Evolutionary conservation across 2,329 filamentous ascomycete species (phyloP).

Genomic region (Colletotrichum noveboracense): DNA sequence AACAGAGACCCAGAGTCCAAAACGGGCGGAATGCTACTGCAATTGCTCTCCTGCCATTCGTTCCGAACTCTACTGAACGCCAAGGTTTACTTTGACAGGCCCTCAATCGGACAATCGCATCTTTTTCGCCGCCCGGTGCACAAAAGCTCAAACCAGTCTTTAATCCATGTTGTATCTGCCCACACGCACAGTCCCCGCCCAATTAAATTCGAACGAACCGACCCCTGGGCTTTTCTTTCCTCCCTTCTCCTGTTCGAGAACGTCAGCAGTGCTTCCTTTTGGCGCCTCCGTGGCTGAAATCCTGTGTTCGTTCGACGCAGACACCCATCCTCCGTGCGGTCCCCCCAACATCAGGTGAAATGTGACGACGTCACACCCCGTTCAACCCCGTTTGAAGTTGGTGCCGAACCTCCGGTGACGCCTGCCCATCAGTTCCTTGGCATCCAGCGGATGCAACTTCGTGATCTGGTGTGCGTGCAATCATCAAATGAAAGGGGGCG

Average conservation of each 20-base stretch:
- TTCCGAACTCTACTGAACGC: not conserved
- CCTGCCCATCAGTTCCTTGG: not conserved
- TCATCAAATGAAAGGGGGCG: not conserved
- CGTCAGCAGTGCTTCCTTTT: not conserved
- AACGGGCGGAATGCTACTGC: not conserved
- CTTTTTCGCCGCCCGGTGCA: not conserved
- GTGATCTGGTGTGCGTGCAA: not conserved
- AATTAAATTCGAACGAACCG: slow-evolving; percentile 5
- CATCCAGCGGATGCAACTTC: not conserved
- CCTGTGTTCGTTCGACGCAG: not conserved
- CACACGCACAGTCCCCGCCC: not conserved
- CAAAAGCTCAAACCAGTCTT: slow-evolving; percentile 8
- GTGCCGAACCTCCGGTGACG: not conserved
- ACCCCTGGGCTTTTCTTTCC: not conserved
- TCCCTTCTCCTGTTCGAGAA: not conserved
- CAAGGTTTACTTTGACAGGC: not conserved
- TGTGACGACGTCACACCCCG: not conserved
- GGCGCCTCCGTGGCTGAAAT: not conserved
- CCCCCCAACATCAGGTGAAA: not conserved
- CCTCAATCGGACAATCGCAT: not conserved
- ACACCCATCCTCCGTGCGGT: not conserved
- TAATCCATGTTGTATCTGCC: not conserved
- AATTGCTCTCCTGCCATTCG: not conserved
- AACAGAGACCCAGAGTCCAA: not conserved
- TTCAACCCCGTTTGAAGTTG: not conserved